Conservation (phyloP, 768 basidiomycete genomes). For the Baorangia bicolor region DNA sequence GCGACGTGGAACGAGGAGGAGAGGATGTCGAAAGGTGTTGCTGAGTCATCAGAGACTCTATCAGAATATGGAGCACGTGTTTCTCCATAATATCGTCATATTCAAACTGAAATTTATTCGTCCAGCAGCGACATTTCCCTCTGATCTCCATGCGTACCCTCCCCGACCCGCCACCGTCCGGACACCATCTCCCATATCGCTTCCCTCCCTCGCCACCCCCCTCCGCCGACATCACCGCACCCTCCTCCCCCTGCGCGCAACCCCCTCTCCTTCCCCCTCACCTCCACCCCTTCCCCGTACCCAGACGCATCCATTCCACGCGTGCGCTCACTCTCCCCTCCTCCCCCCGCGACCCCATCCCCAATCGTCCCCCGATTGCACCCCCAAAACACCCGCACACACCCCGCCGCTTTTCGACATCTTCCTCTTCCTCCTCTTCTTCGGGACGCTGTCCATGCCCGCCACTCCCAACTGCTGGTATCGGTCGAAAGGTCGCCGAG, state of each 20-base stretch:
- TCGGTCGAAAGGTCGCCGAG: conserved; percentile 81
- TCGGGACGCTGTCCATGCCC: conserved; percentile 4
- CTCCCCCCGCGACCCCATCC: conserved; percentile 23
- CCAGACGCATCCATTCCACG: conserved; percentile 21
- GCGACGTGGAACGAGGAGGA: conserved; percentile 4
- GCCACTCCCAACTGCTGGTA: conserved; percentile 38
- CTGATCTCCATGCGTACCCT: background rate
- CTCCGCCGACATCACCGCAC: background rate
- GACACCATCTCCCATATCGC: background rate
- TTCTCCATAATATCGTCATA: conserved; percentile 36
- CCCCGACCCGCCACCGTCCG: background rate
- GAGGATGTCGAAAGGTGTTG: conserved; percentile 7
- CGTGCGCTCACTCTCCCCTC: conserved; percentile 35
- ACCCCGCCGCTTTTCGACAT: conserved; percentile 34
- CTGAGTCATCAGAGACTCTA: conserved; percentile 33
- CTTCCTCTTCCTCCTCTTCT: conserved; percentile 24
- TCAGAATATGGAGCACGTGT: conserved; percentile 34
- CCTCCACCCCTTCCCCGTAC: too few relatives aligned
- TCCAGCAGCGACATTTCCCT: background rate
- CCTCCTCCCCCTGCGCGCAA: conserved; percentile 1
- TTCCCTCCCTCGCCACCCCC: conserved; percentile 4
- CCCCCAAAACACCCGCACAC: conserved; percentile 35
- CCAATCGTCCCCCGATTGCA: conserved; percentile 1
- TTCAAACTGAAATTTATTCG: conserved; percentile 15
- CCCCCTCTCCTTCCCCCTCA: conserved; percentile 34